A percentile compares a stretch with the other conserved stretches of the same genome.
Evolutionary conservation across 1,139 yeast species (phyloP).

Genomic region (Candida sojae): DNA sequence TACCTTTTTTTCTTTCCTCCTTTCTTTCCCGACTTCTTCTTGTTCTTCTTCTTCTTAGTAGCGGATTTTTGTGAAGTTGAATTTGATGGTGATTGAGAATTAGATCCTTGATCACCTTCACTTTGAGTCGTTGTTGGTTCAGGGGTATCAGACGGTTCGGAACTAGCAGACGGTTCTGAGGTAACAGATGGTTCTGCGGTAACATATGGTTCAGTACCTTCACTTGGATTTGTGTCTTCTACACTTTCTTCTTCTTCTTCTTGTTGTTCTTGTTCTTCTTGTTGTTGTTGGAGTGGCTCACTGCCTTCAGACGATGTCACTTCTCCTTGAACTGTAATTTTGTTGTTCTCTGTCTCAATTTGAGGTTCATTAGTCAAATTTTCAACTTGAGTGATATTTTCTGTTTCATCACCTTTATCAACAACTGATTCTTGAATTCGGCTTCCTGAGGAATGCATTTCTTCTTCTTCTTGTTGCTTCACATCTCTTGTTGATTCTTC

Average conservation of each 20-base stretch:
- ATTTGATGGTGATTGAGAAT: background rate
- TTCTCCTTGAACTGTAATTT: background rate
- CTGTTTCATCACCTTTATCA: no score
- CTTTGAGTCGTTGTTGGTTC: background rate
- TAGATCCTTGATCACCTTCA: background rate
- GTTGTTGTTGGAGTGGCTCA: background rate
- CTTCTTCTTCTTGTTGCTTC: background rate
- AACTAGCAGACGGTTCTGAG: no score
- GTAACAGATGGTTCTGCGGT: no score
- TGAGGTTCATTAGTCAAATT: background rate
- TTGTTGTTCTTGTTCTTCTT: background rate
- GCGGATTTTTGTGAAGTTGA: background rate
- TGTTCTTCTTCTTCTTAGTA: conserved; percentile 13
- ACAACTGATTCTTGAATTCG: background rate
- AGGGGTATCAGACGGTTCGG: conserved; percentile 6
- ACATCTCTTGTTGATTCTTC: background rate
- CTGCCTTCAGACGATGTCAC: background rate
- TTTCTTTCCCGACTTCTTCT: conserved; percentile 17
- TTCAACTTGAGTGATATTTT: no score
- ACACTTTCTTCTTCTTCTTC: background rate
- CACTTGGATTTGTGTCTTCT: conserved; percentile 1
- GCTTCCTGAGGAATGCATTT: background rate
- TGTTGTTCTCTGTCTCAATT: background rate
- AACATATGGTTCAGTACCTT: background rate
- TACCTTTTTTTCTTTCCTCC: conserved; percentile 18